phyloP scores from a whole-genome alignment of 2,329 filamentous ascomycete species.

The Botryotinia narcissicola region DNA sequence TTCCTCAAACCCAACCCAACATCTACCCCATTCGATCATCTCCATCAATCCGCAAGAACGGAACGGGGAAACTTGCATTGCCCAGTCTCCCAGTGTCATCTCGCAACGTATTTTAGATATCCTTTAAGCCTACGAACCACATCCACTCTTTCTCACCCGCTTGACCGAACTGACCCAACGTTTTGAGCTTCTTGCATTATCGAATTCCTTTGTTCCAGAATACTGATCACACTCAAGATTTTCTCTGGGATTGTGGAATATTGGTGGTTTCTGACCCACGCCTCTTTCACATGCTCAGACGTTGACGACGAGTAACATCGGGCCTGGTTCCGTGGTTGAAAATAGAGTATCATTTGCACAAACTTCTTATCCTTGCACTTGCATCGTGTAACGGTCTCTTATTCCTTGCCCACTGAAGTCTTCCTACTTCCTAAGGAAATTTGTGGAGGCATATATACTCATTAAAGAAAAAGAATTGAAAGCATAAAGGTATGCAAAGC shows the following conservation, averaged over 20 bases:
- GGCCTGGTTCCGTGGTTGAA: background rate
- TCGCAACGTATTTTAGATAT: background rate
- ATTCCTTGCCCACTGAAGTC: background rate
- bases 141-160: conserved; percentile 12
- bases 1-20: background rate
- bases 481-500: conserved; percentile 13
- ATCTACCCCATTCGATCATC: background rate
- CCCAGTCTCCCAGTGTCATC: background rate
- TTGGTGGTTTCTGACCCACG: background rate
- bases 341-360: background rate
- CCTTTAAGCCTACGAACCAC: background rate
- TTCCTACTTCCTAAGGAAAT: background rate
- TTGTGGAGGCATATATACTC: background rate
- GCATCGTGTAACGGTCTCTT: background rate
- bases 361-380: background rate
- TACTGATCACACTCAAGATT: background rate
- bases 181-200: background rate
- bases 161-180: conserved; percentile 11
- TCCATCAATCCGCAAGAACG: conserved; percentile 4
- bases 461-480: background rate
- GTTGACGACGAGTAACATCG: background rate
- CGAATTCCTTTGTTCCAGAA: background rate
- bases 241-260: background rate
- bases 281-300: conserved; percentile 10
- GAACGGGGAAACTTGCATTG: background rate